Percentiles rank a stretch among this genome's conserved stretches.
Evolutionary conservation across 257 asterid genomes (phyloP).

Genomic region (Craterostigma plantagineum): DNA sequence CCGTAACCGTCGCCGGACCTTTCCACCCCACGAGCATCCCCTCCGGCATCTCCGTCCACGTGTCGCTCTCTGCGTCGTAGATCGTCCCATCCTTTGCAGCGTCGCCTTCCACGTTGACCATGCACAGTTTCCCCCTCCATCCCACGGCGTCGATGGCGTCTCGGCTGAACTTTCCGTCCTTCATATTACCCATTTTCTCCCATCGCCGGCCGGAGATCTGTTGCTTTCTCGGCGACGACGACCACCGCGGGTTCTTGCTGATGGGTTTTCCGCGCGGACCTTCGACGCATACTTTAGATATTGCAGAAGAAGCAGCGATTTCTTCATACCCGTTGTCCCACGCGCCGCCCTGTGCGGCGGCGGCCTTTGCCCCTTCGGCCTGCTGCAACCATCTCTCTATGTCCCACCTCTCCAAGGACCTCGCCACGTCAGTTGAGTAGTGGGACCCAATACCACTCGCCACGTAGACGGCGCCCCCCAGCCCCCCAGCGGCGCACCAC

Average conservation of each 20-base stretch:
- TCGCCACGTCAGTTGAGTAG: conserved; percentile 21
- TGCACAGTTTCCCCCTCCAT: conserved; percentile 60
- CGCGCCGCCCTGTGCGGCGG: no score
- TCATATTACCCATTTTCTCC: conserved; percentile 29
- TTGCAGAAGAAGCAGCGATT: no score
- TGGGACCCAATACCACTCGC: conserved; percentile 53
- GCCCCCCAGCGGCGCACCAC: conserved; percentile 40
- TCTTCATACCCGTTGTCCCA: no score
- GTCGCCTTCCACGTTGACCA: conserved; percentile 69
- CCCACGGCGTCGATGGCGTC: conserved; percentile 72
- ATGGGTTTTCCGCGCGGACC: no score
- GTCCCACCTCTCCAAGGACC: conserved; percentile 41
- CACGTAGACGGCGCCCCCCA: conserved; percentile 16
- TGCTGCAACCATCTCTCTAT: conserved; percentile 6
- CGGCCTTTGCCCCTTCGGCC: no score
- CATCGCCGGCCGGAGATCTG: conserved; percentile 8
- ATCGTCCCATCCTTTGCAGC: conserved; percentile 51
- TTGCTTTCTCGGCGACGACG: neutral
- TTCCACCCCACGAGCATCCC: conserved; percentile 62
- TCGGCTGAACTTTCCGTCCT: conserved; percentile 43
- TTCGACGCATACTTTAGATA: no score
- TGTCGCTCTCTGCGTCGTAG: conserved; percentile 24
- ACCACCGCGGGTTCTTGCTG: neutral
- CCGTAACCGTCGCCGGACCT: conserved; percentile 68
- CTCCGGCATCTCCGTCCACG: conserved; percentile 58